These are phyloP conservation scores for Taphrina sp. DNA, from an alignment of 1,139 yeast species.

Conservation along the genomic window DNA sequence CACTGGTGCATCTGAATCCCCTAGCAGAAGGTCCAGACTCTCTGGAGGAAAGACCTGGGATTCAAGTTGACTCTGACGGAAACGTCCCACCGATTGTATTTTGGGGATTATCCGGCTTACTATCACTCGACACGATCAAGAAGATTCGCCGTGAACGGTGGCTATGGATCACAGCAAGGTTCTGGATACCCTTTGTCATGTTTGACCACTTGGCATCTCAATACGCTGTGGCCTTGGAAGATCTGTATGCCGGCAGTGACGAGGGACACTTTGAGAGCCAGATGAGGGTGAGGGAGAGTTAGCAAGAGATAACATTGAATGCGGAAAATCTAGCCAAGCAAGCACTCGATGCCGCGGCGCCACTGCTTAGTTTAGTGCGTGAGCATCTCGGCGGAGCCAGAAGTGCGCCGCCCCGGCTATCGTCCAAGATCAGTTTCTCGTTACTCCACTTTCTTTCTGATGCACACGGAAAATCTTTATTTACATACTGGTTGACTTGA, in stretches of 20 bases:
- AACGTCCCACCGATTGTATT: conserved; percentile 26
- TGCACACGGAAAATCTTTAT: no score
- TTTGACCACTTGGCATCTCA: conserved; percentile 28
- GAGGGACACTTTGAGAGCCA: conserved; percentile 17
- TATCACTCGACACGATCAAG: conserved; percentile 15
- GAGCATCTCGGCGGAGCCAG: no score
- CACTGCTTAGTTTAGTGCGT: no score
- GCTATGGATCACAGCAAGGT: conserved; percentile 29
- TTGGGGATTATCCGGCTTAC: conserved; percentile 27
- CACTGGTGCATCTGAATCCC: conserved; percentile 16
- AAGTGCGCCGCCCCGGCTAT: no score
- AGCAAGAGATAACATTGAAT: no score
- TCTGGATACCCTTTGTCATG: conserved; percentile 25
- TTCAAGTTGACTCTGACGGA: conserved; percentile 8
- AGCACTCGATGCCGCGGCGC: no score
- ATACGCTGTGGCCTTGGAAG: conserved; percentile 16
- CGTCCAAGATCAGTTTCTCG: no score
- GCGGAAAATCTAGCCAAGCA: no score
- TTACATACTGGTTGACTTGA: no score
- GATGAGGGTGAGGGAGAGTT: no score
- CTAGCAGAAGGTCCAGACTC: neutral
- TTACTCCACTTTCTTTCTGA: no score
- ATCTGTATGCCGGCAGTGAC: conserved; percentile 18
- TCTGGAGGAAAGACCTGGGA: conserved; percentile 9
- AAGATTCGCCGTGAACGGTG: conserved; percentile 15